Base-by-base conservation (phyloP, 306 rosid genomes). In the Styphnolobium japonicum region DNA sequence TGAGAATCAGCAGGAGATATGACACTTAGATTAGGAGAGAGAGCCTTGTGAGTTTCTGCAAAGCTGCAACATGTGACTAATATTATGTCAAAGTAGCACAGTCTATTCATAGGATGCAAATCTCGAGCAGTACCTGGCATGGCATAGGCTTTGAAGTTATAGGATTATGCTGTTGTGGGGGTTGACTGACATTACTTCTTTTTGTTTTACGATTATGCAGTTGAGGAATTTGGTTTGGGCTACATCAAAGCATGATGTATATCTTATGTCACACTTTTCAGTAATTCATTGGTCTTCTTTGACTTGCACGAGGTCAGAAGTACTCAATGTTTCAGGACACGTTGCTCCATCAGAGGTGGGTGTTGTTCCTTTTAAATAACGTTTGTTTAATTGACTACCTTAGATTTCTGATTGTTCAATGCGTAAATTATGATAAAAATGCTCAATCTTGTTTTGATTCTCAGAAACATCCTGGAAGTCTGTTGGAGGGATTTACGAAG, bases 141-240 rank as follows among this genome's bases (percentile, higher is more conserved):
- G 57, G 7, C 33, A 36, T 76, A 29, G 58, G 73, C 73, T 39
- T 76, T 48, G 36, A 61, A 69, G 61, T 48, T 51, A 82, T 61
- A 29, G 48, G 60, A 61, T 82, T 25, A 49, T 27, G 52, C 58
- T 29, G 14, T 53, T 79, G 37, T 33, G 33, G 45, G 39, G 7
- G 37, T 53, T 40, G 39, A 43, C 58, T 83, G 83, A 78, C 65
- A 22, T 55, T 19, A 29, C 48, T 7, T 36, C n/a, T 18, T 49
- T 11, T 67, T 74, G 43, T 64, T 72, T 45, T 56, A 73, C 67
- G 63, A 19, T 73, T 60, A 39, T 81, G 86, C 89, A 92, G 97
- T 86, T 92, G 88, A 89, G 97, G 88, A 92, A 92, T 81, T 85
- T 92, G 87, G 93, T 92, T 78, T 92, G 97, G 93, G 89, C 97